A percentile compares a stretch with the other conserved stretches of the same genome.
phyloP scores from a whole-genome alignment of 371 early-diverging fungal genomes.

The Apophysomyces elegans region DNA sequence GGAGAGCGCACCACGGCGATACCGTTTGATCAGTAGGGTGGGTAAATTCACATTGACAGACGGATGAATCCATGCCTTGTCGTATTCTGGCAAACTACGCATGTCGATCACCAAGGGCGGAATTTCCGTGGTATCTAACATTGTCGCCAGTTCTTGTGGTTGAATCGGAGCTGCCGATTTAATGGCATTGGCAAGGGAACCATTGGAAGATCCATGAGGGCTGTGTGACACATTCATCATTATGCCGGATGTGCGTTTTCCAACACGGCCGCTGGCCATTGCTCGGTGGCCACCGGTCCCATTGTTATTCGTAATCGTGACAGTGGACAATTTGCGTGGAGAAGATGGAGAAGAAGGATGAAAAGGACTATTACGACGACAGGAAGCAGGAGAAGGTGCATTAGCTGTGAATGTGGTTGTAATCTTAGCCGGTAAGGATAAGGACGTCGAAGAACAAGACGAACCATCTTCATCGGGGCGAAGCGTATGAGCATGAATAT shows the following conservation, averaged over 20 bases:
- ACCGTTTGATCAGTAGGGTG: conserved; percentile 60
- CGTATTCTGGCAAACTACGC: conserved; percentile 38
- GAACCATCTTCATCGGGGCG: no score
- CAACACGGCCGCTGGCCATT: background rate
- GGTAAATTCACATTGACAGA: conserved; percentile 67
- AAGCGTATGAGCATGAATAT: background rate
- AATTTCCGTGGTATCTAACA: background rate
- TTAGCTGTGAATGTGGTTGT: no score
- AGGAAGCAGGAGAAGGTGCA: no score
- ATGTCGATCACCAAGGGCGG: conserved; percentile 50
- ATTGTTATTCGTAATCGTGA: background rate
- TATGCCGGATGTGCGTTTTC: background rate
- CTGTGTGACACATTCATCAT: conserved; percentile 1
- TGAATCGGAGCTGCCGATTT: background rate
- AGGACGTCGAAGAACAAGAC: no score
- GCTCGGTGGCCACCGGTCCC: background rate
- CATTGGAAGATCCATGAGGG: conserved; percentile 3
- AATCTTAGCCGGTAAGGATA: no score
- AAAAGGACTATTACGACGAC: background rate
- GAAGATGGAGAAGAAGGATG: conserved; percentile 5
- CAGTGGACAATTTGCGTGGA: background rate
- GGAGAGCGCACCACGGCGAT: conserved; percentile 58
- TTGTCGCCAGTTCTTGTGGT: background rate
- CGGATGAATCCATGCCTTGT: conserved; percentile 33
- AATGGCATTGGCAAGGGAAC: background rate